Conservation (phyloP, 2,329 filamentous ascomycete genomes). For the Tolypocladium nubicola region DNA sequence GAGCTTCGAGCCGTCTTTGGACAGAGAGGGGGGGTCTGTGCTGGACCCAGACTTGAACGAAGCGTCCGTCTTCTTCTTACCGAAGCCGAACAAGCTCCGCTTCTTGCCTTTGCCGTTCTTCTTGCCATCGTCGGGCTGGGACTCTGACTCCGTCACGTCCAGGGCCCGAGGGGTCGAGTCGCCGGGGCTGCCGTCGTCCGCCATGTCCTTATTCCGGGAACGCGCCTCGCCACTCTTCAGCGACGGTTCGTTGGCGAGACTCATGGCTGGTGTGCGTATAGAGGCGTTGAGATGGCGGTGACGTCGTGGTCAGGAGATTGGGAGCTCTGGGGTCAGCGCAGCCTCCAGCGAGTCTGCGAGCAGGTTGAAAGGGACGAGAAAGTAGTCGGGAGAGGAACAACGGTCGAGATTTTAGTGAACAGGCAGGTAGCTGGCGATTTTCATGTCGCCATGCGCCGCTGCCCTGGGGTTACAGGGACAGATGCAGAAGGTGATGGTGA, state of each 20-base stretch:
- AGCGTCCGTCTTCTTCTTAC: slow-evolving; percentile 45
- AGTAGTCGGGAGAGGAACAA: not conserved
- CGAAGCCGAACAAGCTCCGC: slow-evolving; percentile 49
- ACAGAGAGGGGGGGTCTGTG: slow-evolving; percentile 21
- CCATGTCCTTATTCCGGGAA: slow-evolving; percentile 7
- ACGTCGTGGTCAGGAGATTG: not conserved
- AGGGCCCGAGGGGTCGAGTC: slow-evolving; percentile 20
- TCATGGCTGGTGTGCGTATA: slow-evolving; percentile 11
- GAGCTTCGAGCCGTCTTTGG: slow-evolving; percentile 24
- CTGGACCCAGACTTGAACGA: slow-evolving; percentile 26
- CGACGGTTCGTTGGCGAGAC: slow-evolving; percentile 17
- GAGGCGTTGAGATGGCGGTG: not conserved
- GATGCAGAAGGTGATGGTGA: not conserved
- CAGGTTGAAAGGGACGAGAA: not conserved
- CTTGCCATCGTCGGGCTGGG: slow-evolving; percentile 14
- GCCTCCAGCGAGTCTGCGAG: not conserved
- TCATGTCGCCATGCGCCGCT: slow-evolving; percentile 4
- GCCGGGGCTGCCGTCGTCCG: slow-evolving; percentile 15
- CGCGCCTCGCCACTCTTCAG: slow-evolving; percentile 7
- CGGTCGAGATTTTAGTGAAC: not conserved
- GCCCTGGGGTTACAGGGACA: slow-evolving; percentile 1
- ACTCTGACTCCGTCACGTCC: slow-evolving; percentile 15
- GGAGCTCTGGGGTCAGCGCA: not conserved
- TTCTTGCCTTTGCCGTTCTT: slow-evolving; percentile 33
- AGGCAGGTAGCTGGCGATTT: not conserved